Evolutionary conservation across 1,284 basidiomycete species (phyloP), one percentile per base, ranked within the genome.

Genomic region (Amylostereum areolatum): DNA sequence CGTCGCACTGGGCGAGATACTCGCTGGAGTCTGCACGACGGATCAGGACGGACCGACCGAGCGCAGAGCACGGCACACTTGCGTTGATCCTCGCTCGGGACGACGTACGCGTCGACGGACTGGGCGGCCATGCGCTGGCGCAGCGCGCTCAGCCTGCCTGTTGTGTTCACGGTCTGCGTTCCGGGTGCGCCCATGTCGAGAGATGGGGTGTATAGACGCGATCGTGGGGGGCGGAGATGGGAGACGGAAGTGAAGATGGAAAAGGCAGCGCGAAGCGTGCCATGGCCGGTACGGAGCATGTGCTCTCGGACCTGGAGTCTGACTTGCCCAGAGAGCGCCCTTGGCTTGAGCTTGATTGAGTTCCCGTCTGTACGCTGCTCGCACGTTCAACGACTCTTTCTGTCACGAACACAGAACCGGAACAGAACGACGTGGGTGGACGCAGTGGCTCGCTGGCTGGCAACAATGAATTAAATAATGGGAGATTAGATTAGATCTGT

Each of bases 21-120:
- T 97, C 95, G 66, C 91, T 94, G 10, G 80, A 85, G 69, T 98
- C 94, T 89, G 50, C 7, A 53, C n/a, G 43, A 34, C 3, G 18
- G 25, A n/a, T 46, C n/a, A 45, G 7, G 9, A 43, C 29, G n/a
- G 42, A 10, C 30, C 10, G 18, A 27, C 25, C 12, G 48, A 18
- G 4, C 18, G 24, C 43, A 28, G 41, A 11, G 46, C 18, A 33
- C 32, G 35, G 7, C 10, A 32, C 24, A 75, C 87, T 63, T 67
- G 88, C 91, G 92, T 62, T 92, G 88, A 67, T 94, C 92, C 68
- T 92, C 92, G 52, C 87, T 90, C 1, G 90, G 89, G 40, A 94
- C 79, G 1, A 94, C 79, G 56, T 87, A 79, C 1, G 83, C 86
- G 51, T 85, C 75, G 2, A 92, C 73, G 46, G 76, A 69, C 49